These are phyloP conservation scores for Exsudoporus frostii DNA, from an alignment of 768 basidiomycete genomes.

Conservation along the genomic window DNA sequence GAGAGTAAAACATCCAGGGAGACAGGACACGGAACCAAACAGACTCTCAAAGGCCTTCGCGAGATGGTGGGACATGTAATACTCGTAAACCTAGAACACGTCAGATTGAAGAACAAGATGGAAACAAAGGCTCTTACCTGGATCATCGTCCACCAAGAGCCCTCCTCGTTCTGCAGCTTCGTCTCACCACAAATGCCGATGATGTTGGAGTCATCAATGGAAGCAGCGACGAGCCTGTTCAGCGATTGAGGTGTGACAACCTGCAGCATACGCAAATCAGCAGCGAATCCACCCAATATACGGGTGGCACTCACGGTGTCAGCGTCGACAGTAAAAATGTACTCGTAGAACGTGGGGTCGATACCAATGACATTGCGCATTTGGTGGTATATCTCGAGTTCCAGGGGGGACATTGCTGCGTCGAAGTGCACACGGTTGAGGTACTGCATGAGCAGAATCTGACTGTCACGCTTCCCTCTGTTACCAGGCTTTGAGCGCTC, in stretches of 20 bases:
- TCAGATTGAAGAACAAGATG: background rate
- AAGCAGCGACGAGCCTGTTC: conserved; percentile 63
- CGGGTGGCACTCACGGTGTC: conserved; percentile 48
- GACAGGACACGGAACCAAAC: conserved; percentile 68
- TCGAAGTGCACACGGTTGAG: conserved; percentile 70
- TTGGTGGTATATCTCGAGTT: conserved; percentile 70
- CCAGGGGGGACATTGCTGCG: conserved; percentile 60
- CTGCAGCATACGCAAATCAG: conserved; percentile 33
- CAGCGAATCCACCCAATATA: background rate
- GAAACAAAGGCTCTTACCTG: conserved; percentile 39
- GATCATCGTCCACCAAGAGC: conserved; percentile 78
- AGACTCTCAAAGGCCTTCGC: conserved; percentile 68
- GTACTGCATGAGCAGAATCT: conserved; percentile 63
- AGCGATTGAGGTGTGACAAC: conserved; percentile 62
- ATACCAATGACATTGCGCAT: conserved; percentile 75
- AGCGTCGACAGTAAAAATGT: conserved; percentile 69
- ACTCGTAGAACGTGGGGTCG: conserved; percentile 74
- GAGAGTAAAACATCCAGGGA: conserved; percentile 73
- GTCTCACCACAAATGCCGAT: conserved; percentile 73
- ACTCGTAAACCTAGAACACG: conserved; percentile 54
- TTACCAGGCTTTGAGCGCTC: conserved; percentile 65
- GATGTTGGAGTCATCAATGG: conserved; percentile 57
- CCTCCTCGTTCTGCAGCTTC: conserved; percentile 62
- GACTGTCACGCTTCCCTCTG: conserved; percentile 68
- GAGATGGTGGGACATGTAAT: conserved; percentile 65